Evolutionary conservation across 1,284 basidiomycete species (phyloP).

Genomic region (Heterobasidion occidentale): DNA sequence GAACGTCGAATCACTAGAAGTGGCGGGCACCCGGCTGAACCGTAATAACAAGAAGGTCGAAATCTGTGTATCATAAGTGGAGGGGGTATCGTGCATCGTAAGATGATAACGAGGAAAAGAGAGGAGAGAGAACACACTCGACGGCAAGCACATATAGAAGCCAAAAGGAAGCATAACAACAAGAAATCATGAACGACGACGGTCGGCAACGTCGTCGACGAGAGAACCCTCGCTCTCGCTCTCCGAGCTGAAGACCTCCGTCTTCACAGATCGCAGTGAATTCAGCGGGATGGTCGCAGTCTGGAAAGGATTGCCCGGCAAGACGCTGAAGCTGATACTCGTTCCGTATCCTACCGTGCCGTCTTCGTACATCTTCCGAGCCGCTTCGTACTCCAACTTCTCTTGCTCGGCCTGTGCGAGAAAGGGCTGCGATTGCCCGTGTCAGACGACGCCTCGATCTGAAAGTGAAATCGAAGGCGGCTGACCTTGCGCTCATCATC

Average conservation of each 20-base stretch:
- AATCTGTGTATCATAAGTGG: not conserved
- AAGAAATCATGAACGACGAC: conserved; percentile 3
- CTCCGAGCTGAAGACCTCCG: conserved; percentile 44
- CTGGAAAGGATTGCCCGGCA: conserved; percentile 50
- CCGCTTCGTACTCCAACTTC: conserved; percentile 86
- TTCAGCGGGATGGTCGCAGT: conserved; percentile 30
- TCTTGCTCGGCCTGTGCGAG: conserved; percentile 86
- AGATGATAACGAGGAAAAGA: conserved; percentile 1
- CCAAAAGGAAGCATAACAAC: not conserved
- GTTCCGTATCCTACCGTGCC: conserved; percentile 62
- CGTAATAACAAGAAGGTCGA: not conserved
- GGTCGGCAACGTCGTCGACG: not conserved
- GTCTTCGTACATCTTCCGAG: conserved; percentile 76
- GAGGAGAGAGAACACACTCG: not conserved
- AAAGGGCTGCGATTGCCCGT: conserved; percentile 57
- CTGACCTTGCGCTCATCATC: conserved; percentile 85
- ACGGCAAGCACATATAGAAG: not conserved
- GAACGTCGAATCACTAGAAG: not conserved
- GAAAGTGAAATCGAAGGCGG: conserved; percentile 7
- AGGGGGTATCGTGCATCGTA: not conserved
- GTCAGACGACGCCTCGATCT: conserved; percentile 1
- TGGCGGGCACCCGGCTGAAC: not conserved
- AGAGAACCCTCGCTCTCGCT: conserved; percentile 40
- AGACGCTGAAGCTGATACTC: conserved; percentile 73
- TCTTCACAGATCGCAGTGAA: conserved; percentile 45